Conservation (phyloP, 768 basidiomycete genomes). For the Leucosporidium creatinivorum region DNA sequence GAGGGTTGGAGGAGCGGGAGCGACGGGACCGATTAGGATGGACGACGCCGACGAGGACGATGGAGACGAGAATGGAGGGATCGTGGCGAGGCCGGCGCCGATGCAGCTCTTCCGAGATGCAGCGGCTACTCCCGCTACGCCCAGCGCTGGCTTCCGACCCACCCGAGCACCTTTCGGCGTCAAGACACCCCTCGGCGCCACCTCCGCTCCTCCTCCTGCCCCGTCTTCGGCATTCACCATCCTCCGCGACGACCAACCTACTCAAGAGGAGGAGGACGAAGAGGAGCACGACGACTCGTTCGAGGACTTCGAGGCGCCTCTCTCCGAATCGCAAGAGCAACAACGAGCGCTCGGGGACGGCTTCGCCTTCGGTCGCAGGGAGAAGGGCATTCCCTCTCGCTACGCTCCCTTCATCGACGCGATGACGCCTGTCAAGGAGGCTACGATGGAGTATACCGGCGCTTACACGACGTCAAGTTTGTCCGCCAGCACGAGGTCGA, state of each 20-base stretch:
- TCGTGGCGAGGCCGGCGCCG: not conserved
- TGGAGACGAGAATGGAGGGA: not conserved
- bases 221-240: not conserved
- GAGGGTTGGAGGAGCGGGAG: not conserved
- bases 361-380: conserved; percentile 28
- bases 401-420: conserved; percentile 57
- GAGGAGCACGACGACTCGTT: conserved; percentile 5
- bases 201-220: not conserved
- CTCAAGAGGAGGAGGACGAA: conserved; percentile 28
- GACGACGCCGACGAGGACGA: conserved; percentile 8
- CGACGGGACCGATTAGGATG: not conserved
- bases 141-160: conserved; percentile 26
- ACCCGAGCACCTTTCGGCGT: conserved; percentile 22
- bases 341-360: conserved; percentile 50
- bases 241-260: not conserved
- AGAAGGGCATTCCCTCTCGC: conserved; percentile 21
- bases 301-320: conserved; percentile 7
- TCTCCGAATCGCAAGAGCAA: conserved; percentile 4
- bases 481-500: conserved; percentile 3
- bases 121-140: not conserved
- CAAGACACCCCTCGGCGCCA: conserved; percentile 9
- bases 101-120: conserved; percentile 27
- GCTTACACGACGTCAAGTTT: conserved; percentile 4
- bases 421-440: conserved; percentile 96
- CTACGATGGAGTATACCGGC: conserved; percentile 72